Base-by-base conservation (phyloP, 2,329 filamentous ascomycete species). In the Calonectria multiphialidica region DNA sequence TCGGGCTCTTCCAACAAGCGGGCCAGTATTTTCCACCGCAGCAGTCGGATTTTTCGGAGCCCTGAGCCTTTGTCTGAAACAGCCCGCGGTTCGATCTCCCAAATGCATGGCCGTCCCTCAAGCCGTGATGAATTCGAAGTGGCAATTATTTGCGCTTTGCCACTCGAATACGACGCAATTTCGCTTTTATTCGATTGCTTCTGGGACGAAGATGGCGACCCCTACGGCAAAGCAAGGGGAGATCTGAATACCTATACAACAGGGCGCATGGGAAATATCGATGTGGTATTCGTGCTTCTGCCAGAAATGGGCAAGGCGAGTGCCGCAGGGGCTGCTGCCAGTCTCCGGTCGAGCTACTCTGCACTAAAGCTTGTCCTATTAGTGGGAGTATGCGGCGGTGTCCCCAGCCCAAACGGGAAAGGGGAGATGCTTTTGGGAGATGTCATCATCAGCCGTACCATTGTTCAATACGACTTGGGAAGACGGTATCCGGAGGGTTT, bases 371-470 rank as follows among this genome's bases (percentile, higher is more conserved):
- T 87, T 0, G 82, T 73, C 0, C 33, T 87, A 0, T 53, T 87
- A 0, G 82, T 83, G 3, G 86, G 86, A 0, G 79, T 87, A 3
- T 87, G 85, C 53, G 86, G 84, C 0, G 85, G 82, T 12, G 77
- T 83, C 6, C 84, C 84, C 1, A 57, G 35, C 0, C 4, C 28
- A 0, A 33, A 9, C 15, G 2, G 45, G 0, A 75, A 80, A 37
- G 64, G 64, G 7, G 70, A 77, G 15, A 65, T 79, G 0, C 33
- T 82, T 0, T 71, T 85, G 0, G 83, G 84, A 1, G 82, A 85
- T 50, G 82, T 85, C 0, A 72, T 84, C 2, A 69, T 83, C 18
- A 82, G 81, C 67, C 77, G 75, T 1, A 73, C 63, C 1, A 21
- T 83, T 3, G 50, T 83, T 3, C 75, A 82, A 55, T 78, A 82